Evolutionary conservation across 306 rosid genomes (phyloP).

Genomic region (Gynostemma pentaphyllum): DNA sequence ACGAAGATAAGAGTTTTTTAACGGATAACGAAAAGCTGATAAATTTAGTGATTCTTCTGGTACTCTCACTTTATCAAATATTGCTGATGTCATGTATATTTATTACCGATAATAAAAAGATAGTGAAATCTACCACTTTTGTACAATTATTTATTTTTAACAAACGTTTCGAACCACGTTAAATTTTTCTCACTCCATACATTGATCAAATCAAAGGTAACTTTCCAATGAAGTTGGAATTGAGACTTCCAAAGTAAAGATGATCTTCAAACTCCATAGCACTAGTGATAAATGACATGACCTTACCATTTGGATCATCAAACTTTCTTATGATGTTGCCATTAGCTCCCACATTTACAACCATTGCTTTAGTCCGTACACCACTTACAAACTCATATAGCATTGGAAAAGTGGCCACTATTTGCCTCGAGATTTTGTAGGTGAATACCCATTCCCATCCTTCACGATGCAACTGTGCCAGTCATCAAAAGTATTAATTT

Average conservation of each 20-base stretch:
- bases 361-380: conserved; percentile 22
- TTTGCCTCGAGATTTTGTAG: conserved; percentile 31
- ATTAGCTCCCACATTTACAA: conserved; percentile 41
- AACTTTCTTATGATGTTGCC: conserved; percentile 40
- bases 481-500: too few species aligned
- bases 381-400: conserved; percentile 20
- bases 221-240: conserved; percentile 45
- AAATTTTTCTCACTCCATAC: too few species aligned
- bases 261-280: conserved; percentile 54
- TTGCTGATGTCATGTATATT: too few species aligned
- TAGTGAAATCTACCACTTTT: too few species aligned
- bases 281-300: conserved; percentile 41
- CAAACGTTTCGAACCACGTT: too few species aligned
- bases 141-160: too few species aligned
- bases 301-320: conserved; percentile 49
- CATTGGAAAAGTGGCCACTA: conserved; percentile 47
- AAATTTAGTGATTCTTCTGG: too few species aligned
- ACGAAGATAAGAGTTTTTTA: too few species aligned
- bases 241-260: conserved; percentile 55
- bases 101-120: too few species aligned
- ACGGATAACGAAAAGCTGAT: too few species aligned
- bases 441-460: conserved; percentile 33
- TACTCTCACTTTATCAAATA: too few species aligned
- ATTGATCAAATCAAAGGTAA: conserved; percentile 28
- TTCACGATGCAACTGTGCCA: conserved; percentile 16